These are phyloP conservation scores for Tetrapisispora fleetii DNA, from an alignment of 805 yeast genomes.

Conservation along the genomic window DNA sequence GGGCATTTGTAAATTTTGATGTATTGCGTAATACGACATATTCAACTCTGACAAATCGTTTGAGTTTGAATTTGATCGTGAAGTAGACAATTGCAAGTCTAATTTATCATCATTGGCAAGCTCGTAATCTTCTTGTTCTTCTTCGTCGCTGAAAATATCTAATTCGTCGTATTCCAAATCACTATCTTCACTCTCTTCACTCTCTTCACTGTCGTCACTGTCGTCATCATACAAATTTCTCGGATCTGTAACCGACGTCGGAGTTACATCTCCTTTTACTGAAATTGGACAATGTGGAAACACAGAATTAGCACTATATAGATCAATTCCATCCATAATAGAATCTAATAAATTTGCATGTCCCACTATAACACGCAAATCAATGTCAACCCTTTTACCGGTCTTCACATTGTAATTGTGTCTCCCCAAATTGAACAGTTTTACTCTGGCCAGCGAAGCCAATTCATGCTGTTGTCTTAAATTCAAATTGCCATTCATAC, in stretches of 20 bases:
- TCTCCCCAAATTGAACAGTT: conserved; percentile 14
- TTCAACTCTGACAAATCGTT: not conserved
- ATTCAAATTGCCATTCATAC: not conserved
- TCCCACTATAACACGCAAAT: conserved; percentile 24
- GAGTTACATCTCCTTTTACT: no score
- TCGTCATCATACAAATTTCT: conserved; percentile 1
- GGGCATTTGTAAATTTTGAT: not conserved
- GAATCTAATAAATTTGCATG: conserved; percentile 28
- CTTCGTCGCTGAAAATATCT: conserved; percentile 1
- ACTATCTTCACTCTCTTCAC: conserved; percentile 1
- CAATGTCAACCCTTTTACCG: conserved; percentile 13
- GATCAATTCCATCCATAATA: conserved; percentile 15
- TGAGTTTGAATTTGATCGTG: conserved; percentile 2
- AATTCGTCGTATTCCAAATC: conserved; percentile 1
- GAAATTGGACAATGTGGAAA: not conserved
- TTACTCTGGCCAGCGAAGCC: conserved; percentile 18
- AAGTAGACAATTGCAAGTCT: not conserved
- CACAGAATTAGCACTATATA: not conserved
- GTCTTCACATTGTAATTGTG: not conserved
- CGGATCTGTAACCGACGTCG: not conserved
- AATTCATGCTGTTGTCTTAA: conserved; percentile 3
- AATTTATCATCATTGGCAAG: not conserved
- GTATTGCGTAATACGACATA: not conserved
- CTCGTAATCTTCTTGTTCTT: not conserved
- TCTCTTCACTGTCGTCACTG: conserved; percentile 1